phyloP scores from a whole-genome alignment of 164 flowering plant genomes.

The Stephania japonica region DNA sequence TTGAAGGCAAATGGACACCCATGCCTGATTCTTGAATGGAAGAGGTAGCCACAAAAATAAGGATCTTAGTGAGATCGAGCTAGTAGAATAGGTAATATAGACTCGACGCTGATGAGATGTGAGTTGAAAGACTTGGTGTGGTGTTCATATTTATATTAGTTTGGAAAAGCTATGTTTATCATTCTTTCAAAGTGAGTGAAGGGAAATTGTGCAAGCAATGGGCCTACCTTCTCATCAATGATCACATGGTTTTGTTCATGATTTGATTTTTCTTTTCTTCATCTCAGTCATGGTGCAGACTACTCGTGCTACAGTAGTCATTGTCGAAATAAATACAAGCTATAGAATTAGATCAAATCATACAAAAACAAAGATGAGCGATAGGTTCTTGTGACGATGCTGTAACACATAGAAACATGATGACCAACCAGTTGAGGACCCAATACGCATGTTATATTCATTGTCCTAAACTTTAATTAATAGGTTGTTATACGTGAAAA shows the following conservation, averaged over 20 bases:
- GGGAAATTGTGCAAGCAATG: not conserved
- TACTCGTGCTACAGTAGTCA: not conserved
- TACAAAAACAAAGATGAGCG: too few relatives aligned
- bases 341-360: not conserved
- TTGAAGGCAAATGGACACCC: slow-evolving; percentile 10
- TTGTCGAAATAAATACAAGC: not conserved
- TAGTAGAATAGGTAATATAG: not conserved
- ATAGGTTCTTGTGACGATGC: too few relatives aligned
- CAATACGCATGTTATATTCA: too few relatives aligned
- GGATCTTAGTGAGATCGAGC: not conserved
- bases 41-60: not conserved
- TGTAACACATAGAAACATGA: too few relatives aligned
- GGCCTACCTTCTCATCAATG: not conserved
- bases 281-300: not conserved
- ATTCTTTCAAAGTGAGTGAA: not conserved
- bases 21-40: slow-evolving; percentile 1
- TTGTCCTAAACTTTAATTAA: too few relatives aligned
- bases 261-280: not conserved
- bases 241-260: not conserved
- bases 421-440: too few relatives aligned
- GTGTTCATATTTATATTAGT: not conserved
- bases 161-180: not conserved
- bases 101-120: not conserved
- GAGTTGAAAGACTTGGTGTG: not conserved
- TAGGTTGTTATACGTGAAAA: too few relatives aligned